phyloP scores from a whole-genome alignment of 148 eudicot genomes.

The Oxyria digyna region DNA sequence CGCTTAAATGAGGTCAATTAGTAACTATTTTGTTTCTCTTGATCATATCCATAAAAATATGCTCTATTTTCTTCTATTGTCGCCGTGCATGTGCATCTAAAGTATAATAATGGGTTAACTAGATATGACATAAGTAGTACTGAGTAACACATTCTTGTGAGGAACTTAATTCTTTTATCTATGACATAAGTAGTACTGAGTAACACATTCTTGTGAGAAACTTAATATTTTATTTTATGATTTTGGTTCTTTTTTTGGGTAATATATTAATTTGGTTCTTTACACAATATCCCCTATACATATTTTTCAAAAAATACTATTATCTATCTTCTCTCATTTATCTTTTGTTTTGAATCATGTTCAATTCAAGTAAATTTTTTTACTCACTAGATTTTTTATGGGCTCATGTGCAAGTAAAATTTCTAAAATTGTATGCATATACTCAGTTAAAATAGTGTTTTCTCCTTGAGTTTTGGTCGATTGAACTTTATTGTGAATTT shows the following conservation, averaged over 20 bases:
- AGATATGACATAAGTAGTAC: background rate
- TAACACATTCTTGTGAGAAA: no score
- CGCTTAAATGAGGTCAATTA: constrained; percentile 89
- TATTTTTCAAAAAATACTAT: background rate
- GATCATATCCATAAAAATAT: background rate
- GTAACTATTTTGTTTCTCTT: background rate
- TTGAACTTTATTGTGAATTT: background rate
- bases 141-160: background rate
- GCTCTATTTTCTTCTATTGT: background rate
- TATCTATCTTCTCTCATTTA: background rate
- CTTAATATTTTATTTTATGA: no score
- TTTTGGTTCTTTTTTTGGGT: no score
- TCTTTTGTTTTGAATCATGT: background rate
- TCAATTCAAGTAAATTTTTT: background rate
- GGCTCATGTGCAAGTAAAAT: background rate
- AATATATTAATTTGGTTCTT: background rate
- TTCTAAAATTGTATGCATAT: background rate
- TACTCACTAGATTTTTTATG: background rate
- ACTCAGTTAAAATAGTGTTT: background rate
- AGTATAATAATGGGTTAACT: background rate
- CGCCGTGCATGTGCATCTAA: background rate
- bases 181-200: no score
- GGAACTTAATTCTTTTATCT: background rate
- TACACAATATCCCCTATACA: background rate
- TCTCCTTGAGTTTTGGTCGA: background rate